Conservation (phyloP, 177 flowering plant species). For the Vitis hybrid region DNA sequence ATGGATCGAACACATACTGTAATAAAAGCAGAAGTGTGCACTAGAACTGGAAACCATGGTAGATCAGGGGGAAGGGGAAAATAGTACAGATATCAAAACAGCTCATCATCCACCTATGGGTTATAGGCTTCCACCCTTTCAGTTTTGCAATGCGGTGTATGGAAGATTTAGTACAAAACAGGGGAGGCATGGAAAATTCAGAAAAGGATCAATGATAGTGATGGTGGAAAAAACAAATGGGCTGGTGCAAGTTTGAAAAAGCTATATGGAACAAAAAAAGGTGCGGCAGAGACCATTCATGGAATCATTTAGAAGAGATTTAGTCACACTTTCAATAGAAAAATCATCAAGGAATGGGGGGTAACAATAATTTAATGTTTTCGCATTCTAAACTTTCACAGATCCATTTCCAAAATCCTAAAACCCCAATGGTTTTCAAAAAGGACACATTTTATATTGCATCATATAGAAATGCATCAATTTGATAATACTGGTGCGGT, state of each 20-base stretch:
- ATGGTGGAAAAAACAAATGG: neutral
- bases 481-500: too few relatives aligned
- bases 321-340: neutral
- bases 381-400: too few relatives aligned
- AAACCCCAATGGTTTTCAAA: too few relatives aligned
- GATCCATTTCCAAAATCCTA: too few relatives aligned
- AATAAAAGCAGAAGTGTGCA: too few relatives aligned
- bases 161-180: neutral
- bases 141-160: neutral
- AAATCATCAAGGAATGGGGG: too few relatives aligned
- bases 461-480: too few relatives aligned
- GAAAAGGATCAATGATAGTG: neutral
- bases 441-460: too few relatives aligned
- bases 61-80: neutral
- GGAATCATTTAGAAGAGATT: neutral
- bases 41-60: neutral
- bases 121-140: neutral
- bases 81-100: neutral
- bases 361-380: too few relatives aligned
- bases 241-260: neutral
- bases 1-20: too few relatives aligned
- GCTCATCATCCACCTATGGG: neutral
- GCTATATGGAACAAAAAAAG: neutral
- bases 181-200: slow-evolving; percentile 9
- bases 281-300: neutral